phyloP scores from a whole-genome alignment of 495 filamentous ascomycete species.

The Talaromyces trachyspermus region DNA sequence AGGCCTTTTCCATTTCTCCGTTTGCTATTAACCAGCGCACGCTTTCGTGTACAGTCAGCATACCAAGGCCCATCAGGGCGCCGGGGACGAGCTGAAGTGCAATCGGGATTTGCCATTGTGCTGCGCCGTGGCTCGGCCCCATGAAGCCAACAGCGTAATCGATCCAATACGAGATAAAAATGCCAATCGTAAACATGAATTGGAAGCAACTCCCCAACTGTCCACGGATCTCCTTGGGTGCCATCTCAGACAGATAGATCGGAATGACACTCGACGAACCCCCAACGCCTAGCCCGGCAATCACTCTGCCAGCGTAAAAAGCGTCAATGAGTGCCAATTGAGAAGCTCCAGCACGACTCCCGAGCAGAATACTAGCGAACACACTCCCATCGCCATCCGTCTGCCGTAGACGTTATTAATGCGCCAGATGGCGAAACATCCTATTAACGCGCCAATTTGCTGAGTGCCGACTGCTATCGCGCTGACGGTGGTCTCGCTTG shows the following conservation, averaged over 20 bases:
- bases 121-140: conserved; percentile 42
- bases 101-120: conserved; percentile 49
- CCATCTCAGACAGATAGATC: conserved; percentile 51
- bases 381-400: conserved; percentile 34
- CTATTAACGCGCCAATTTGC: conserved; percentile 39
- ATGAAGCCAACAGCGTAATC: conserved; percentile 50
- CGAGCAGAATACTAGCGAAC: conserved; percentile 37
- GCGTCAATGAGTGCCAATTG: conserved; percentile 31
- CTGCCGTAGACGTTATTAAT: conserved; percentile 38
- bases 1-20: conserved; percentile 32
- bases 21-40: conserved; percentile 44
- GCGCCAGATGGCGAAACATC: conserved; percentile 45
- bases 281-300: conserved; percentile 52
- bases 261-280: conserved; percentile 50
- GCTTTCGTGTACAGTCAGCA: conserved; percentile 42
- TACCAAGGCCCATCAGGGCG: conserved; percentile 42
- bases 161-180: conserved; percentile 47
- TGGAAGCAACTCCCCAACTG: conserved; percentile 47
- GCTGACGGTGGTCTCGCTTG: conserved; percentile 31
- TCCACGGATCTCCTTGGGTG: conserved; percentile 46
- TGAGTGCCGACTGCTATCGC: conserved; percentile 40
- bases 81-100: conserved; percentile 46
- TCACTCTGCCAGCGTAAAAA: conserved; percentile 43
- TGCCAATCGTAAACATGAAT: conserved; percentile 46
- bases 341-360: conserved; percentile 40